Evolutionary conservation across 2,329 filamentous ascomycete species (phyloP).

Genomic region (Tolypocladium guangdongense): DNA sequence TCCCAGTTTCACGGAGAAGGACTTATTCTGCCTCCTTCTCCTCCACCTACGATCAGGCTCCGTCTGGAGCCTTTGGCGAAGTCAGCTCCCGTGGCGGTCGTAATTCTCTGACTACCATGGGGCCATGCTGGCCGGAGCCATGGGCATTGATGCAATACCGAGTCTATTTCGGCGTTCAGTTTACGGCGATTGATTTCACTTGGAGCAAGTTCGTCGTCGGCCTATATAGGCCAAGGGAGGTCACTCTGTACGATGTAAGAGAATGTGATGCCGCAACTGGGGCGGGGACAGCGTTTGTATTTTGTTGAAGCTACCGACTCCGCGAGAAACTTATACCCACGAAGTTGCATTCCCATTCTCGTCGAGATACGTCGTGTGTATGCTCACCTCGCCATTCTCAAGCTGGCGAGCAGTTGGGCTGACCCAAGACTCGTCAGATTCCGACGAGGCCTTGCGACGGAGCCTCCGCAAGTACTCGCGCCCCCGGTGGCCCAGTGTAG

Average conservation of each 20-base stretch:
- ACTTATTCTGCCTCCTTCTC: not conserved
- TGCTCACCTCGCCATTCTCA: conserved; percentile 2
- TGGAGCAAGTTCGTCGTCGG: not conserved
- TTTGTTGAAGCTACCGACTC: not conserved
- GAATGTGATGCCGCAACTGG: not conserved
- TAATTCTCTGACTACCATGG: not conserved
- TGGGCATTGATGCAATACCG: not conserved
- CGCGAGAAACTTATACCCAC: not conserved
- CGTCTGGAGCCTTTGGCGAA: too few species aligned
- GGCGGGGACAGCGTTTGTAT: not conserved
- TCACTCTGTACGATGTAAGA: not conserved
- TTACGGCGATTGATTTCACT: not conserved
- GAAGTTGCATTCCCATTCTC: not conserved
- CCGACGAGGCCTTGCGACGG: not conserved
- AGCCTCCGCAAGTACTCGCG: not conserved
- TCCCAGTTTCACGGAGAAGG: not conserved
- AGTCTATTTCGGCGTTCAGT: not conserved
- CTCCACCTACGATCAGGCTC: not conserved
- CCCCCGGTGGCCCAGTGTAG: not conserved
- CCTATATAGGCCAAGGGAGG: not conserved
- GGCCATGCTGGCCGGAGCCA: not conserved
- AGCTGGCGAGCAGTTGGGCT: conserved; percentile 7
- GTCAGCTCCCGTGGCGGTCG: not conserved
- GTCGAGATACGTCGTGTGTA: not conserved
- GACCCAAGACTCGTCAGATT: conserved; percentile 10